Evolutionary conservation across 306 rosid species (phyloP), one percentile per base, ranked within the genome.

Genomic region (Urtica urens): DNA sequence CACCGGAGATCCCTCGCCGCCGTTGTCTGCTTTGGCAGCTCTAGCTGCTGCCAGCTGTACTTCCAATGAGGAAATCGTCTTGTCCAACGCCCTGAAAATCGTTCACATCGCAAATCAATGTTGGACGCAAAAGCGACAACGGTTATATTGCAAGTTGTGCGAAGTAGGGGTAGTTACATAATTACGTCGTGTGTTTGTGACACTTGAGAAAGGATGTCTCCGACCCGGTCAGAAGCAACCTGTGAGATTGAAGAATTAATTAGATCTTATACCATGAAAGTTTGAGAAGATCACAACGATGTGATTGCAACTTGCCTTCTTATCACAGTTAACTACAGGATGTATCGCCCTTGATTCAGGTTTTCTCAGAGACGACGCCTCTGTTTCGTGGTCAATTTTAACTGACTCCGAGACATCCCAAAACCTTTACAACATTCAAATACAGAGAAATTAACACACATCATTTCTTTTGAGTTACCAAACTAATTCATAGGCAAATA

Each of bases 21-120:
- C 34, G 15, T 51, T 43, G 16, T 51, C 61, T 21, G 31, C 61
- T 65, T 69, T 65, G 12, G 73, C 67, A 49, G 79, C 76, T 65
- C 79, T 72, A 5, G 79, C 76, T 39, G 77, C 60, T 3, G 83
- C 83, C 49, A 77, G 71, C 76, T 77, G 76, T 52, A 77, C 64
- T 71, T 72, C 83, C 61, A 77, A 62, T 2, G 71, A 58, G 47
- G 83, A 72, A 25, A 77, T 77, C 34, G 83, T 72, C 51, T 72
- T 77, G 29, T 72, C 83, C 49, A 77, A 59, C 15, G 67, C 53
- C 76, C 79, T 77, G 75, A 49, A 65, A n/a, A n/a, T n/a, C n/a
- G n/a, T n/a, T n/a, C n/a, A n/a, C n/a, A n/a, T n/a, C n/a, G n/a
- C n/a, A n/a, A n/a, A n/a, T n/a, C n/a, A n/a, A n/a, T n/a, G n/a